These are phyloP conservation scores for Sugiyamaella valdiviana DNA, from an alignment of 805 yeast genomes.

Conservation along the genomic window DNA sequence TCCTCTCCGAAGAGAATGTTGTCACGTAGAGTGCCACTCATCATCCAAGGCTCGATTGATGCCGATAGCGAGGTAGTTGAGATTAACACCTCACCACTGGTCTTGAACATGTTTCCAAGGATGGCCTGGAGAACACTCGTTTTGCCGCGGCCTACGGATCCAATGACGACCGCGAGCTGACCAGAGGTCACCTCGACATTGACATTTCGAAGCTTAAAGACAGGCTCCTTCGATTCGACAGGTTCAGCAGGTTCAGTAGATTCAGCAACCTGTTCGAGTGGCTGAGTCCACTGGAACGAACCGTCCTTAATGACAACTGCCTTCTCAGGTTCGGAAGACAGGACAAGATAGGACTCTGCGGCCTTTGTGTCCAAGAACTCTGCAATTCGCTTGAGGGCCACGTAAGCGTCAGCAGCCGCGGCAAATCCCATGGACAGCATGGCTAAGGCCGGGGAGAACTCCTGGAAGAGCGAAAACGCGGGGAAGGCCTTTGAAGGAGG, in stretches of 20 bases:
- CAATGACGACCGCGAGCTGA: slow-evolving; percentile 62
- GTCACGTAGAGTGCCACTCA: slow-evolving; percentile 62
- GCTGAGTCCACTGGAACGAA: slow-evolving; percentile 54
- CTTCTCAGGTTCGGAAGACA: slow-evolving; percentile 26
- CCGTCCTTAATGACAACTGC: slow-evolving; percentile 50
- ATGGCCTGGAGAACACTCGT: slow-evolving; percentile 58
- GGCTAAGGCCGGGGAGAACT: slow-evolving; percentile 59
- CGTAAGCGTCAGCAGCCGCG: slow-evolving; percentile 77
- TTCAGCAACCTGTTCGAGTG: slow-evolving; percentile 25
- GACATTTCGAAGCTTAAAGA: slow-evolving; percentile 30
- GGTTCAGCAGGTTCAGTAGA: slow-evolving; percentile 46
- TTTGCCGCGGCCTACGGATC: slow-evolving; percentile 69
- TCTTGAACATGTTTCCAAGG: slow-evolving; percentile 56
- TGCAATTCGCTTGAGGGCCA: slow-evolving; percentile 78
- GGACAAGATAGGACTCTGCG: slow-evolving; percentile 27
- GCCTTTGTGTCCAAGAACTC: slow-evolving; percentile 56
- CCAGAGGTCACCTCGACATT: slow-evolving; percentile 47
- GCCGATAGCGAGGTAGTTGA: slow-evolving; percentile 50
- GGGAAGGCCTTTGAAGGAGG: slow-evolving; percentile 63
- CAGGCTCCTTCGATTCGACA: slow-evolving; percentile 29
- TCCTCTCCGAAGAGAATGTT: slow-evolving; percentile 63
- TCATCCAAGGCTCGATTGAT: slow-evolving; percentile 45
- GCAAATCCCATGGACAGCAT: slow-evolving; percentile 68
- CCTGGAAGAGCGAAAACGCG: slow-evolving; percentile 60
- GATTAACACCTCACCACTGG: slow-evolving; percentile 41